A percentile compares a stretch with the other conserved stretches of the same genome.
These are phyloP conservation scores for Saccharomycopsis babjevae DNA, from an alignment of 805 yeast genomes.

Conservation along the genomic window DNA sequence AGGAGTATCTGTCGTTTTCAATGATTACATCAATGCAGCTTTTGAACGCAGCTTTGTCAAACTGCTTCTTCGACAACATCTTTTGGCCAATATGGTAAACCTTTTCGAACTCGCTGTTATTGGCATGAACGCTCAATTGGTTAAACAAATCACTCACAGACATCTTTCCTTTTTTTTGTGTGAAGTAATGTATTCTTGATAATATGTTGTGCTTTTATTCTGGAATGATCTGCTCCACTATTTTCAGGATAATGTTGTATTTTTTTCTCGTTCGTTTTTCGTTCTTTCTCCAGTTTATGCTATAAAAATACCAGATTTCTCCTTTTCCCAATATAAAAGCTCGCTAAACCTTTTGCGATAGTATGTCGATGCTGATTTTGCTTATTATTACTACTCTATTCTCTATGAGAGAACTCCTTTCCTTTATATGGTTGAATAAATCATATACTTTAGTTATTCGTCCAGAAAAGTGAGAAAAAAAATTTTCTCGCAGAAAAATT, in stretches of 20 bases:
- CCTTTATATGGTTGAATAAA: no score
- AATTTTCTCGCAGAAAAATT: neutral
- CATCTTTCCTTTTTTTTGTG: conserved; percentile 1
- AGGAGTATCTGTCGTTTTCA: conserved; percentile 9
- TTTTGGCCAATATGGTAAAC: conserved; percentile 1
- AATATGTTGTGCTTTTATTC: neutral
- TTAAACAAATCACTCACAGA: conserved; percentile 10
- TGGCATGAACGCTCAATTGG: conserved; percentile 7
- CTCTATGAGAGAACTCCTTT: no score
- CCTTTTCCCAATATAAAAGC: no score
- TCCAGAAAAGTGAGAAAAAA: neutral
- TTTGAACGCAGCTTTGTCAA: conserved; percentile 5
- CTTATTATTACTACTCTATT: no score
- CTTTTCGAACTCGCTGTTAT: conserved; percentile 9
- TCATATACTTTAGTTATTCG: no score
- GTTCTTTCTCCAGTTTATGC: no score
- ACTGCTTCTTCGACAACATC: conserved; percentile 1
- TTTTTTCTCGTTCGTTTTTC: no score
- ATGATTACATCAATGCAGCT: conserved; percentile 9
- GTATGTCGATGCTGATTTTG: no score
- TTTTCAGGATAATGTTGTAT: no score
- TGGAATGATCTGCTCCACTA: no score
- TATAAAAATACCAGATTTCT: no score
- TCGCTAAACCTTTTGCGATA: no score
- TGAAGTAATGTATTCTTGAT: neutral